A percentile compares a stretch with the other conserved stretches of the same genome.
Conservation (phyloP, 495 filamentous ascomycete species). For the Achaetomiella virescens region DNA sequence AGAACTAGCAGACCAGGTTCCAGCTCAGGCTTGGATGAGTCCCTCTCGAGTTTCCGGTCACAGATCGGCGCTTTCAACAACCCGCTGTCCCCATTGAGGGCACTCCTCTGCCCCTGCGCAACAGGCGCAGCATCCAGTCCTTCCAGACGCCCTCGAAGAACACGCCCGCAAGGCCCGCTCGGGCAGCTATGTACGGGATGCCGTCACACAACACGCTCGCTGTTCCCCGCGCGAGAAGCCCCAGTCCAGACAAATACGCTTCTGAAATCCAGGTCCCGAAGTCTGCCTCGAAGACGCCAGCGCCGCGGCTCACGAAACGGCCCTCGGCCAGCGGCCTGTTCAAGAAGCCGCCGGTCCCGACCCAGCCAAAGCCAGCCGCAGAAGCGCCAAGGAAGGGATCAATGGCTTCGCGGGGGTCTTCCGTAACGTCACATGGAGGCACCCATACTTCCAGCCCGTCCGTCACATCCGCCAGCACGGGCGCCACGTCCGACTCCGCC, state of each 20-base stretch:
- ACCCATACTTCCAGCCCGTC: slow-evolving; percentile 33
- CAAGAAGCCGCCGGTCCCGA: slow-evolving; percentile 45
- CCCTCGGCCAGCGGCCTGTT: slow-evolving; percentile 51
- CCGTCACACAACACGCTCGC: slow-evolving; percentile 21
- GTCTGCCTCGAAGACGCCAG: slow-evolving; percentile 46
- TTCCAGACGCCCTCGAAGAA: slow-evolving; percentile 18
- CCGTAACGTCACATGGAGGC: slow-evolving; percentile 44
- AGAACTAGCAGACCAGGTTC: slow-evolving; percentile 38
- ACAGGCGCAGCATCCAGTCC: slow-evolving; percentile 23
- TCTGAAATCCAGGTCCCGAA: slow-evolving; percentile 27
- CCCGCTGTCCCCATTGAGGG: slow-evolving; percentile 33
- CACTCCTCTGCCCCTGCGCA: slow-evolving; percentile 28
- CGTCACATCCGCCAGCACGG: slow-evolving; percentile 32
- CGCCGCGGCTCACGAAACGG: slow-evolving; percentile 46
- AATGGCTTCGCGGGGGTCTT: slow-evolving; percentile 40
- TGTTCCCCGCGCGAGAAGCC: slow-evolving; percentile 29
- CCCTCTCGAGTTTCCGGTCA: slow-evolving; percentile 23
- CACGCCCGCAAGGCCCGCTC: slow-evolving; percentile 4
- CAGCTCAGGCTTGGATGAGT: slow-evolving; percentile 31
- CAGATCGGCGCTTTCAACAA: slow-evolving; percentile 32
- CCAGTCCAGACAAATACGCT: slow-evolving; percentile 38
- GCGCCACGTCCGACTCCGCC: slow-evolving; percentile 32
- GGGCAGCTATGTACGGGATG: slow-evolving; percentile 14
- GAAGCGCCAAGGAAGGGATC: slow-evolving; percentile 36
- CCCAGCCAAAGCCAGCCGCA: slow-evolving; percentile 31